Base-by-base conservation (phyloP, 2,329 filamentous ascomycete genomes). In the Botrytis fragariae region DNA sequence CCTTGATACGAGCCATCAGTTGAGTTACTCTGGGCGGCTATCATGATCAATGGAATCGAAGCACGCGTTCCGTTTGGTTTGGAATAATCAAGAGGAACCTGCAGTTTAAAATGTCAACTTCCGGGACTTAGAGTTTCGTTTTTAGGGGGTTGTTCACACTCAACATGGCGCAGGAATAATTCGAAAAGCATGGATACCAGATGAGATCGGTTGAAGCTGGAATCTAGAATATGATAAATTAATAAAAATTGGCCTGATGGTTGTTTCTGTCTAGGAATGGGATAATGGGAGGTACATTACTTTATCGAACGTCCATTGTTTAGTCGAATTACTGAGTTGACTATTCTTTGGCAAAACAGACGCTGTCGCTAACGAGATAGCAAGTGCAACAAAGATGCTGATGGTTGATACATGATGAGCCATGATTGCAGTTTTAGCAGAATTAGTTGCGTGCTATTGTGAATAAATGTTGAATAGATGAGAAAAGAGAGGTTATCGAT, bases 61-160 rank as follows among this genome's bases (percentile, higher is more conserved):
- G 76, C 73, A 42, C 70, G 70, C 8, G n/a, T 22, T 25, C 64
- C 72, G 32, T 57, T 64, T 7, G 72, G 73, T 5, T 71, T 68
- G 8, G 62, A 44, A 63, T 76, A 76, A 61, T 77, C 75, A 6
- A 77, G 63, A 25, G 76, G 72, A n/a, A 76, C 75, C 75, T 77
- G 37, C 22, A 6, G 29, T 51, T 51, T 7, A 42, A 4, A 68
- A 37, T n/a, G 42, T 51, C n/a, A 64, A 48, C 51, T 42, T 64
- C 20, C 22, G 39, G 29, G 2, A 57, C 32, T 45, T 39, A 16
- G 61, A 37, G 59, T 37, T 25, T 10, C n/a, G 6, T 35, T 37
- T n/a, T 12, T 18, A 16, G 45, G 44, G 60, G 6, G 20, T 14
- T 57, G 25, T 59, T n/a, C 39, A 74, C 73, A 61, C 72, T 64